These are phyloP conservation scores for Pseudoneurospora amorphoporcata DNA, from an alignment of 495 filamentous ascomycete genomes.

Conservation along the genomic window DNA sequence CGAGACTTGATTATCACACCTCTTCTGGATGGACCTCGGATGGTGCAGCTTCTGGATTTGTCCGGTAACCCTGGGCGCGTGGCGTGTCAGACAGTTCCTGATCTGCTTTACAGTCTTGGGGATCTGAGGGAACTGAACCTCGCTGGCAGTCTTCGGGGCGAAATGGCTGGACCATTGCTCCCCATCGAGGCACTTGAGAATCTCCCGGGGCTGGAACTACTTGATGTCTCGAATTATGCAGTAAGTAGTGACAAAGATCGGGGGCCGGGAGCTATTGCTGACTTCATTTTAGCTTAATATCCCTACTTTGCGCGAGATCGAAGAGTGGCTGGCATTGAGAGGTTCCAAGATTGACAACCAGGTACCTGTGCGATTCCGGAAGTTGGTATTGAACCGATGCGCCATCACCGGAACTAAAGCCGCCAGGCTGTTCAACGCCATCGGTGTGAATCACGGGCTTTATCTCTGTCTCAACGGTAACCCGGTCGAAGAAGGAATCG, in stretches of 20 bases:
- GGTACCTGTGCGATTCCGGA: conserved; percentile 53
- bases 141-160: conserved; percentile 73
- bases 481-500: conserved; percentile 61
- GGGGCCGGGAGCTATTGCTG: not conserved
- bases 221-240: conserved; percentile 65
- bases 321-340: conserved; percentile 13
- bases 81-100: conserved; percentile 21
- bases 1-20: conserved; percentile 38
- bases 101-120: conserved; percentile 10
- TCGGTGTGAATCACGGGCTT: conserved; percentile 54
- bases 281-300: conserved; percentile 34
- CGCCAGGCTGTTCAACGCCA: conserved; percentile 66
- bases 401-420: conserved; percentile 68
- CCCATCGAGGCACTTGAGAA: conserved; percentile 12
- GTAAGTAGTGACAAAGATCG: conserved; percentile 28
- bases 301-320: conserved; percentile 48
- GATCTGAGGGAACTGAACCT: conserved; percentile 48
- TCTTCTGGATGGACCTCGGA: conserved; percentile 6
- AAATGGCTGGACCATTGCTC: conserved; percentile 26
- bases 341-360: conserved; percentile 51
- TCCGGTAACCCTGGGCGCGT: conserved; percentile 67
- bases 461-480: conserved; percentile 78
- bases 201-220: conserved; percentile 26
- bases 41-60: conserved; percentile 47
- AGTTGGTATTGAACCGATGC: conserved; percentile 68